Evolutionary conservation across 163 green algal genomes (phyloP).

Genomic region (Scenedesmus sp.): DNA sequence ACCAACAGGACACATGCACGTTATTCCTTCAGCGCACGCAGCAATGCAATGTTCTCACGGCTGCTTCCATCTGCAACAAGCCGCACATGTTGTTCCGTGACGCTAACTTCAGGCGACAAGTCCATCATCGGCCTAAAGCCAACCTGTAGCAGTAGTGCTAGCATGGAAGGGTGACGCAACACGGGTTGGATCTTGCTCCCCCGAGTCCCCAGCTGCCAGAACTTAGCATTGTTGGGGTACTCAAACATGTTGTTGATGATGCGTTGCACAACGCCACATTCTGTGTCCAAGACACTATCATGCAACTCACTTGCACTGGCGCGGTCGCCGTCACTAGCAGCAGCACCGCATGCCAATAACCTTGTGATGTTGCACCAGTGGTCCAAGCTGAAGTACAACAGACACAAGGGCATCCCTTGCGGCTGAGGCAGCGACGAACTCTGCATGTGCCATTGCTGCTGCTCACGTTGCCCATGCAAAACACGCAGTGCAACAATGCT

Average conservation of each 20-base stretch:
- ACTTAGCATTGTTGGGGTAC: slow-evolving; percentile 6
- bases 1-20: background rate
- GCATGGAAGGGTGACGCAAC: background rate
- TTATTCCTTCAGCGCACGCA: background rate
- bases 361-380: background rate
- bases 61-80: slow-evolving; percentile 23
- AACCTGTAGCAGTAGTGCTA: background rate
- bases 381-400: background rate
- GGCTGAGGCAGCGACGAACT: background rate
- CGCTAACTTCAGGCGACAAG: background rate
- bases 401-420: background rate
- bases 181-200: background rate
- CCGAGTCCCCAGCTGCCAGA: background rate
- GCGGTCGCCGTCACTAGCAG: background rate
- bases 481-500: background rate
- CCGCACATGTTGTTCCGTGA: background rate
- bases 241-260: slow-evolving; percentile 33
- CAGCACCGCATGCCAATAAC: no score
- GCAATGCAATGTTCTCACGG: background rate
- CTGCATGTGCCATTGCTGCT: background rate
- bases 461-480: background rate
- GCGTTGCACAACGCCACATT: background rate
- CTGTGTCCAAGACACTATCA: background rate
- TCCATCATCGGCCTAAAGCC: slow-evolving; percentile 33
- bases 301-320: background rate